A percentile compares a stretch with the other conserved stretches of the same genome.
These are phyloP conservation scores for Teunomyces funiuensis DNA, from an alignment of 805 yeast species.

Conservation along the genomic window DNA sequence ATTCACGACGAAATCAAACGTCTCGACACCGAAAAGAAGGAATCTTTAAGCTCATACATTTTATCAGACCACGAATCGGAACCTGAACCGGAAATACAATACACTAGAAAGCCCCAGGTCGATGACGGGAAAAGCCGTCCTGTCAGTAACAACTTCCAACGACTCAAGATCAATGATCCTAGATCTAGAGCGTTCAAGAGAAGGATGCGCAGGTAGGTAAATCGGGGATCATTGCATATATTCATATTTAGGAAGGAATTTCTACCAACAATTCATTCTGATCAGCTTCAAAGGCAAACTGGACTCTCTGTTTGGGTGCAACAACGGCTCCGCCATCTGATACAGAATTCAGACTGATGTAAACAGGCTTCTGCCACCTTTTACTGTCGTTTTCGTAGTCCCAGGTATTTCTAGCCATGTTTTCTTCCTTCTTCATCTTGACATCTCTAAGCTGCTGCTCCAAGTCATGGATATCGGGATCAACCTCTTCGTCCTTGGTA, in stretches of 20 bases:
- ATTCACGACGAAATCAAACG: constrained; percentile 42
- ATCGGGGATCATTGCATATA: not conserved
- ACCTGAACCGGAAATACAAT: constrained; percentile 8
- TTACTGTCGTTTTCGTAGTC: constrained; percentile 55
- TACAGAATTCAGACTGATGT: constrained; percentile 18
- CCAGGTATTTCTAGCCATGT: constrained; percentile 49
- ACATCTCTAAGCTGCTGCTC: constrained; percentile 30
- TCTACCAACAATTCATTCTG: constrained; percentile 25
- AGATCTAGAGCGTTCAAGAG: constrained; percentile 41
- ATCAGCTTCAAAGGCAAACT: constrained; percentile 21
- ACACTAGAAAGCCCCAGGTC: constrained; percentile 4
- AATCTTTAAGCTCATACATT: constrained; percentile 22
- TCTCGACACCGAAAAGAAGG: constrained; percentile 30
- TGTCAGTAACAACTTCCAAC: constrained; percentile 49
- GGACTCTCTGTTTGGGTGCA: constrained; percentile 23
- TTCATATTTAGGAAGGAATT: constrained; percentile 8
- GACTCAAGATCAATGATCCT: constrained; percentile 52
- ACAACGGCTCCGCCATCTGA: not conserved
- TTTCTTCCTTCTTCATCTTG: constrained; percentile 26
- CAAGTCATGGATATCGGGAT: constrained; percentile 34
- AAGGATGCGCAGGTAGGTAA: constrained; percentile 19
- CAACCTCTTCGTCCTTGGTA: constrained; percentile 30
- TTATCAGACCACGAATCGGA: constrained; percentile 17
- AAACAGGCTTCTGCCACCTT: constrained; percentile 57
- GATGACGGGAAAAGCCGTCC: constrained; percentile 24